Evolutionary conservation across 176 grass and related monocot genomes (phyloP), one percentile per base, ranked within the genome.

Genomic region (Musa troglodytarum): DNA sequence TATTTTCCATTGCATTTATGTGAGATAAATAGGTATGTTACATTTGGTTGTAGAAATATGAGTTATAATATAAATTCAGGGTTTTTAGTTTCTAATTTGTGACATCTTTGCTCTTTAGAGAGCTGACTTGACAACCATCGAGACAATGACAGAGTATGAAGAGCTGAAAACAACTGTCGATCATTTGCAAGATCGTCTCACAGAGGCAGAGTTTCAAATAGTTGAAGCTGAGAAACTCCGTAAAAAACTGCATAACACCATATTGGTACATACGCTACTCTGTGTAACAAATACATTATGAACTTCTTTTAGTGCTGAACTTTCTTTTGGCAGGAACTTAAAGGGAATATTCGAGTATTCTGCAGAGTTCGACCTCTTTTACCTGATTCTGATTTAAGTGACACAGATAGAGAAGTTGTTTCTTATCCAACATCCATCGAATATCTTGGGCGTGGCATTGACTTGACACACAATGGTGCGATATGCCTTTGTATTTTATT

Each of bases 331-430:
- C 68, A 97, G 93, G 93, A 97, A 74, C n/a, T 97, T 2, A 97
- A 97, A 84, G 93, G 93, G 23, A 97, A 97, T 24, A 97, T 97
- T 12, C 85, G 93, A 53, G 93, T 97, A 49, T 97, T 97, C 34
- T 97, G 93, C 83, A 84, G 93, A 73, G 93, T 97, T 63, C 81
- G 93, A 23, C 93, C 93, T 0, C 54, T 92, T 81, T 25, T 93
- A 9, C 65, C 50, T 68, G 79, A 87, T 49, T 50, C 61, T 51
- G 86, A 85, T 82, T 88, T 72, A 54, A 84, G 70, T 77, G 72
- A 68, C 71, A 1, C 53, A 24, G 90, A 89, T 68, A 84, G 77
- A 54, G 43, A 83, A 19, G 66, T 81, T 62, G 85, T 93, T 68
- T 90, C 93, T 63, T 97, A 90, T 82, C 93, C 93, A 63, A 83